Evolutionary conservation across 163 green algal genomes (phyloP), one percentile per base, ranked within the genome.

Genomic region (Volvox carteri): DNA sequence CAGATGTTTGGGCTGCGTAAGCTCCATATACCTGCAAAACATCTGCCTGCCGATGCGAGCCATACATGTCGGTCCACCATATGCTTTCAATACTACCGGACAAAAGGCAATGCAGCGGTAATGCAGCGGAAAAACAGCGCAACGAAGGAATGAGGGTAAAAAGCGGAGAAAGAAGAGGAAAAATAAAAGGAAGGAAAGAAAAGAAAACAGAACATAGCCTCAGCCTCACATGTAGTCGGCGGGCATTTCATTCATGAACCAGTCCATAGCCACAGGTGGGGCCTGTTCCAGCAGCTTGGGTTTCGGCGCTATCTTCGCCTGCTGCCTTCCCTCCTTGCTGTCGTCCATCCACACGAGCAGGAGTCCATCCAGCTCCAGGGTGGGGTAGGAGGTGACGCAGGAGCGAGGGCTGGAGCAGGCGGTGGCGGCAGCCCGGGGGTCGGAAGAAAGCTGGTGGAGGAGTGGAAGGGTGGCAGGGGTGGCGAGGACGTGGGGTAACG

Each of bases 281-380:
- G 4, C 35, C 0, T 56, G 9, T 9, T 16, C 11, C 56, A 74
- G 7, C 11, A 58, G 23, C 37, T 9, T 2, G 9, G 78, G 78
- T 54, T 37, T 30, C 68, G 28, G 46, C 0, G 60, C 42, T 5
- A 30, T 44, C 33, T n/a, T 21, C 50, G 21, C 30, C 8, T n/a
- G 42, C 12, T 25, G 37, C 4, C 14, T 48, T 12, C 76, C 90
- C 48, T 86, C 70, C 8, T 84, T 68, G 12, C 85, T 88, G 19
- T 50, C n/a, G 56, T 94, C 92, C 62, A 94, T 70, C 92, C 92
- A 94, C 0, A 76, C 90, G 62, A 87, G 92, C 25, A 94, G 76
- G 37, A 91, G 12, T 1, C 87, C 87, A 14, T 88, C 87, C 0
- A 35, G 79, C 28, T 87, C 86, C 3, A 39, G 77, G 6, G 72